Base-by-base conservation (phyloP, 2,329 filamentous ascomycete species). In the Aspergillus quadrilineatus region DNA sequence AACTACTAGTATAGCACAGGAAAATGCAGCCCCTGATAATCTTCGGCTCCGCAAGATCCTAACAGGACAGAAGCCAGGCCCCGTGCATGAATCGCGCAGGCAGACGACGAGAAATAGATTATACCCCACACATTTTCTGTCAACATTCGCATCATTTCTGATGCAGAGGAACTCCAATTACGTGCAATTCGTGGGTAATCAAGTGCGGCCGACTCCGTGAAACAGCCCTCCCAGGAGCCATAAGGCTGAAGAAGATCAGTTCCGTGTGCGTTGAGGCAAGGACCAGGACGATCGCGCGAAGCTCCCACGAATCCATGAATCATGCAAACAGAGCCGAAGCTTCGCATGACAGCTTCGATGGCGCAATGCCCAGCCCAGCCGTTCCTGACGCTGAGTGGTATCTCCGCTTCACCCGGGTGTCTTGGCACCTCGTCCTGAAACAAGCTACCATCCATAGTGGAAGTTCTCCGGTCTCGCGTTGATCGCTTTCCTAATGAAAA, bases 351-450 rank as follows among this genome's bases (percentile, higher is more conserved):
- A 42, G 9, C 52, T 43, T 43, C 29, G 28, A 17, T 42, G 44
- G 42, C 29, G 36, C 26, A 12, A 49, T 48, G 43, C 17, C 34
- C 17, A 43, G 36, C 9, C n/a, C 26, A 14, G 39, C 34, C 34
- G 34, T 26, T 41, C 15, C 22, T 43, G 32, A 46, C 14, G 50
- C 3, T 10, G 42, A 42, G 54, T 12, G 26, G 43, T 52, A 36
- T 39, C 14, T 42, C 44, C 30, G 43, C 44, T 30, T 37, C 12
- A 22, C 47, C 53, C 12, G 47, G 34, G 22, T 32, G 26, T 5
- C 57, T 60, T 60, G 53, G 56, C 59, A 52, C 26, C 22, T 30
- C 15, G 26, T 7, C 8, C 30, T 60, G 52, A 60, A 60, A 60
- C 59, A 56, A 36, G 22, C 55, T 57, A 54, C 43, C 36, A 17